Percentiles rank a stretch among this genome's conserved stretches.
Conservation (phyloP, 495 filamentous ascomycete genomes). For the Daldinia bambusicola region DNA sequence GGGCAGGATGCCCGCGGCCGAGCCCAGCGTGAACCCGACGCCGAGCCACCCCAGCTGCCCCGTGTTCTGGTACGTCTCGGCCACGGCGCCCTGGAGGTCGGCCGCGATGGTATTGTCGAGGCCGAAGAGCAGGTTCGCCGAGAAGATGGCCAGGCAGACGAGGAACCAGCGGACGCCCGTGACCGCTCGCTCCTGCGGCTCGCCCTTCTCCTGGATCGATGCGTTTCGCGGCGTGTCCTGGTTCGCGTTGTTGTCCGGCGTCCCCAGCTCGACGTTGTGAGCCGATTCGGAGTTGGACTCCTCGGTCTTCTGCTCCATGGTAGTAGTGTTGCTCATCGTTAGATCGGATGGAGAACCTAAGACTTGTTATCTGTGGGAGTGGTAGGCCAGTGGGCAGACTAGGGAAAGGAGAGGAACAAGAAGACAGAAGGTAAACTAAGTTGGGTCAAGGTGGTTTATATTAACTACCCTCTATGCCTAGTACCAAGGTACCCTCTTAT, state of each 20-base stretch:
- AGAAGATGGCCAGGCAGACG: constrained; percentile 58
- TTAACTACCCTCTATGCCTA: not conserved
- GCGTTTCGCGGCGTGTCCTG: constrained; percentile 26
- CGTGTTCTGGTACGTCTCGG: constrained; percentile 57
- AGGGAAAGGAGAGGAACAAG: not conserved
- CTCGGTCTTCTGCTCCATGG: constrained; percentile 7
- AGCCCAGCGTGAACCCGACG: constrained; percentile 63
- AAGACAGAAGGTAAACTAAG: not conserved
- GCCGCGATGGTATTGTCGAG: constrained; percentile 73
- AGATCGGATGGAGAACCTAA: not conserved
- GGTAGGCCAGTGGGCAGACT: not conserved
- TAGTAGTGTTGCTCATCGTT: not conserved
- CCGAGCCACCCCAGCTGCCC: constrained; percentile 65
- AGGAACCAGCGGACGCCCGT: constrained; percentile 50
- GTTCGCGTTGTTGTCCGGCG: constrained; percentile 48
- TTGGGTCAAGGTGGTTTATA: not conserved
- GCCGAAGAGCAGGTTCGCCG: constrained; percentile 62
- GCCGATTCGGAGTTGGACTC: constrained; percentile 14
- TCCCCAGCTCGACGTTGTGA: constrained; percentile 50
- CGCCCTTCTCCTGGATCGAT: constrained; percentile 1
- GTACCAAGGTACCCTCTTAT: not conserved
- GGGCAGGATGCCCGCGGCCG: constrained; percentile 55
- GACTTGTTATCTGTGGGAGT: too few species aligned
- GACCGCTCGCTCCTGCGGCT: constrained; percentile 23
- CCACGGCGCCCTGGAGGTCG: constrained; percentile 62